These are phyloP conservation scores for Ganoderma lucidum DNA, from an alignment of 1,284 basidiomycete species.

Conservation along the genomic window DNA sequence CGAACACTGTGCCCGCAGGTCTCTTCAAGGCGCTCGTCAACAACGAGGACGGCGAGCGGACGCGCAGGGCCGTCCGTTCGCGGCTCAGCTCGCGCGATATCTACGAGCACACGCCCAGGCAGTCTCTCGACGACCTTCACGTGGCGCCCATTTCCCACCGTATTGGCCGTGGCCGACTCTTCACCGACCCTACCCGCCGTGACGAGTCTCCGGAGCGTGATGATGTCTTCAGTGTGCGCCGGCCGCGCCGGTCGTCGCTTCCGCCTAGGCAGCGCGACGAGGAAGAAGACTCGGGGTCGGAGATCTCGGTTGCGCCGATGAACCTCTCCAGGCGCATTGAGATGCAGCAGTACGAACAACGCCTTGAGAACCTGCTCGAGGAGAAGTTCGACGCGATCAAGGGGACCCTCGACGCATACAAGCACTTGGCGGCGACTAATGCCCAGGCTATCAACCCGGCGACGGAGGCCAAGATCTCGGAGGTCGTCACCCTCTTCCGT, in stretches of 20 bases:
- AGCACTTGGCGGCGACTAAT: conserved; percentile 18
- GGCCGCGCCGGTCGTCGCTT: conserved; percentile 66
- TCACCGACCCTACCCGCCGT: conserved; percentile 60
- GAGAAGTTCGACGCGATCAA: conserved; percentile 67
- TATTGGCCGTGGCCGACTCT: conserved; percentile 57
- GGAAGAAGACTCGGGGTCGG: conserved; percentile 46
- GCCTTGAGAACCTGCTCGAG: conserved; percentile 67
- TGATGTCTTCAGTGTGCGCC: conserved; percentile 58
- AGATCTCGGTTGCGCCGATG: conserved; percentile 53
- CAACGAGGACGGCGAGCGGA: conserved; percentile 62
- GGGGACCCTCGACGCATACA: conserved; percentile 35
- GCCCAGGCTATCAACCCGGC: conserved; percentile 47
- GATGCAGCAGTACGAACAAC: conserved; percentile 63
- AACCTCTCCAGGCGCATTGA: conserved; percentile 66
- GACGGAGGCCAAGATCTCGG: conserved; percentile 67
- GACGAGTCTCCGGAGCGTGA: conserved; percentile 39
- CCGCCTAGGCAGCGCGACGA: conserved; percentile 55
- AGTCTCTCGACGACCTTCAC: conserved; percentile 78
- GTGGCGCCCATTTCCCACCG: conserved; percentile 73
- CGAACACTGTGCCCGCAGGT: conserved; percentile 82
- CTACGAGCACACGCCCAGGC: conserved; percentile 67
- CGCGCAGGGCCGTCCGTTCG: conserved; percentile 74
- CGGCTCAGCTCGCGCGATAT: conserved; percentile 71
- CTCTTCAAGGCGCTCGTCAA: conserved; percentile 81
- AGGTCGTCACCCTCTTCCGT: conserved; percentile 72